Evolutionary conservation across 805 yeast genomes (phyloP).

Genomic region (Wickerhamomyces hampshirensis): DNA sequence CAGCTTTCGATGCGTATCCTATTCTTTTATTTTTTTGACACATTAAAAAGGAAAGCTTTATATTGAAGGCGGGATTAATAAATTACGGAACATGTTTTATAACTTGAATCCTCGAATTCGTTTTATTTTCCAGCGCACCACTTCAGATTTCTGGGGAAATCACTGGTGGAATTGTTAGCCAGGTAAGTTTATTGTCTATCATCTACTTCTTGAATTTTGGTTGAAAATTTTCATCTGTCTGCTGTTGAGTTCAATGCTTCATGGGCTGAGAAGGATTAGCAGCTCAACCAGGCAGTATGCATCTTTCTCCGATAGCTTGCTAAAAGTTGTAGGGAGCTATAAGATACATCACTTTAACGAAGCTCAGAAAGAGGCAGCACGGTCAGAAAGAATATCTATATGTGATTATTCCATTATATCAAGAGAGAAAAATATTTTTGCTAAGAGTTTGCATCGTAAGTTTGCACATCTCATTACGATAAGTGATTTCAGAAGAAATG

Average conservation of each 20-base stretch:
- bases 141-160: background rate
- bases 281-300: too few species aligned
- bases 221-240: too few species aligned
- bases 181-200: too few species aligned
- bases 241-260: too few species aligned
- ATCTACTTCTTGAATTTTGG: too few species aligned
- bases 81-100: too few species aligned
- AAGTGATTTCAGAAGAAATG: slow-evolving; percentile 10
- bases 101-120: background rate
- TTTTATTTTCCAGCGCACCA: slow-evolving; percentile 1
- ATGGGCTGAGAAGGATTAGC: background rate
- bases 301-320: too few species aligned
- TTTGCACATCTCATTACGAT: slow-evolving; percentile 10
- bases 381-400: slow-evolving; percentile 8
- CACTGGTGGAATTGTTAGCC: too few species aligned
- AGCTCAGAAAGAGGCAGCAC: slow-evolving; percentile 2
- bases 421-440: slow-evolving; percentile 3
- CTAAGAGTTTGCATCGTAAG: slow-evolving; percentile 1
- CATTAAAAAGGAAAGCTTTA: too few species aligned
- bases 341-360: slow-evolving; percentile 8
- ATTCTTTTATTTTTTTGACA: too few species aligned
- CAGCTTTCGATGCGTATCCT: too few species aligned
- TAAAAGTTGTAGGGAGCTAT: slow-evolving; percentile 1
- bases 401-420: slow-evolving; percentile 11
- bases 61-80: too few species aligned